Percentiles rank a stretch among this genome's conserved stretches.
These are phyloP conservation scores for Microsporum ferrugineum DNA, from an alignment of 2,329 filamentous ascomycete genomes.

Conservation along the genomic window DNA sequence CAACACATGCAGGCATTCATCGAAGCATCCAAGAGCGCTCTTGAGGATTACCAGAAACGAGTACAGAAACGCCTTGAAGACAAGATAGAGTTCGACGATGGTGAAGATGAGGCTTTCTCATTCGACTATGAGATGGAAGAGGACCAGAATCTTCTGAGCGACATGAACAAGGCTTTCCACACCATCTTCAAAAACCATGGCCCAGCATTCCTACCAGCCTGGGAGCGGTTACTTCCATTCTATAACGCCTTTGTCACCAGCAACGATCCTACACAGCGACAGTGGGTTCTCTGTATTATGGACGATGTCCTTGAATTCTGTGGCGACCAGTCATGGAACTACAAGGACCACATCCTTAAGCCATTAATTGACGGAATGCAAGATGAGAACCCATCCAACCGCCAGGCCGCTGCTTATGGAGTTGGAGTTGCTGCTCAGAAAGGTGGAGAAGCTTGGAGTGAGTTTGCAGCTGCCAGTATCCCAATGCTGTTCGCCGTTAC, in stretches of 20 bases:
- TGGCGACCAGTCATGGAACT: constrained; percentile 75
- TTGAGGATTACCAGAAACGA: constrained; percentile 86
- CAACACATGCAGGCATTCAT: constrained; percentile 82
- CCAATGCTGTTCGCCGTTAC: constrained; percentile 76
- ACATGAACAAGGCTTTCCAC: constrained; percentile 99
- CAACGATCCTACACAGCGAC: constrained; percentile 74
- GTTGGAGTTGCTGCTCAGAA: constrained; percentile 92
- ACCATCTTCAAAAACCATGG: constrained; percentile 97
- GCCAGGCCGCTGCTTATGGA: constrained; percentile 91
- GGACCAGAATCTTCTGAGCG: constrained; percentile 87
- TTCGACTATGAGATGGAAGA: constrained; percentile 87
- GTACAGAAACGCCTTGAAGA: constrained; percentile 77
- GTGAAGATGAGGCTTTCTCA: constrained; percentile 80
- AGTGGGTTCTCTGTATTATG: constrained; percentile 98
- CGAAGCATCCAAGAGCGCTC: constrained; percentile 67
- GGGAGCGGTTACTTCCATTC: constrained; percentile 73
- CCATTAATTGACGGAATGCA: constrained; percentile 77
- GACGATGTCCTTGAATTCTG: constrained; percentile 98
- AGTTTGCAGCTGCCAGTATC: constrained; percentile 70
- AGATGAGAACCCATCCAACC: constrained; percentile 77
- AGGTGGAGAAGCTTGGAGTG: constrained; percentile 74
- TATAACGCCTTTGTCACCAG: constrained; percentile 79
- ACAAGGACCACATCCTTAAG: constrained; percentile 73
- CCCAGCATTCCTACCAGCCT: constrained; percentile 68
- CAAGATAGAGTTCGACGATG: constrained; percentile 70